Conservation (phyloP, 805 yeast species). For the Yamadazyma philogaea region DNA sequence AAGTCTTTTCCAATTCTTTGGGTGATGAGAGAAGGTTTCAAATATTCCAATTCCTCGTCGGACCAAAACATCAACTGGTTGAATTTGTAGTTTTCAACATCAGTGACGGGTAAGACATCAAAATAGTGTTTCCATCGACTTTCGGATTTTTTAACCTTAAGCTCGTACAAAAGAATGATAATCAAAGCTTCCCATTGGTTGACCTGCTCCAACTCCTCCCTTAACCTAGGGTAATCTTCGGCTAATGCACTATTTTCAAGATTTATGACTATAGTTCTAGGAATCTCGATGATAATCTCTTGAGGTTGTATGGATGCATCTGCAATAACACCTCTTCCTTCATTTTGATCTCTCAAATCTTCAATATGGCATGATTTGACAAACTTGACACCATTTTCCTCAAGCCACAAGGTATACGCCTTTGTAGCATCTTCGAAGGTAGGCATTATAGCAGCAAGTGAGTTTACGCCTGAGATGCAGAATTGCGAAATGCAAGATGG, state of each 20-base stretch:
- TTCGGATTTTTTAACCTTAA: conserved; percentile 36
- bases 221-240: conserved; percentile 25
- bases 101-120: conserved; percentile 58
- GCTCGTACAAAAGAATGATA: conserved; percentile 61
- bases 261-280: conserved; percentile 55
- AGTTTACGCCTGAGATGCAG: neutral
- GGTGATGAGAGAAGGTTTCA: conserved; percentile 70
- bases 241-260: conserved; percentile 54
- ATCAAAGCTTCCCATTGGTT: conserved; percentile 81
- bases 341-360: conserved; percentile 56
- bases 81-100: conserved; percentile 34
- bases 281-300: conserved; percentile 68
- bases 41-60: conserved; percentile 50
- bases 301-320: conserved; percentile 53
- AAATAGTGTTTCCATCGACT: conserved; percentile 73
- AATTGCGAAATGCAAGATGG: neutral
- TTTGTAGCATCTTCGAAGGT: conserved; percentile 17
- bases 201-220: conserved; percentile 37
- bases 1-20: conserved; percentile 67
- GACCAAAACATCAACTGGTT: conserved; percentile 80
- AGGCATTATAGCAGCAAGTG: conserved; percentile 1
- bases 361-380: conserved; percentile 56
- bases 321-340: conserved; percentile 82
- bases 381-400: conserved; percentile 36
- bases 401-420: conserved; percentile 28